phyloP scores from a whole-genome alignment of 768 basidiomycete species.

The Mycena vitilis region DNA sequence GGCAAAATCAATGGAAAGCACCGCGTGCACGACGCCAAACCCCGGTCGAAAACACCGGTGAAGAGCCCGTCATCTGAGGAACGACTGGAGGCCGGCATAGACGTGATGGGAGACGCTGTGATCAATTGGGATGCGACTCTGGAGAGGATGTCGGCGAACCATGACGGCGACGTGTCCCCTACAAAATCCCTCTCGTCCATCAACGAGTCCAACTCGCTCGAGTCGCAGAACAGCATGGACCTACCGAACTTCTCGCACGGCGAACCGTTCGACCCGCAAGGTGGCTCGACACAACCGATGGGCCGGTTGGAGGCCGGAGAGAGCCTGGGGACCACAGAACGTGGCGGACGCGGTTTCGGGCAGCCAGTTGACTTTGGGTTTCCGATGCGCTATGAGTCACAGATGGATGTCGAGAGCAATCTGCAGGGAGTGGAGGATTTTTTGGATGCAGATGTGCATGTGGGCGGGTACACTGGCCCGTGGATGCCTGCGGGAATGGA shows the following conservation, averaged over 20 bases:
- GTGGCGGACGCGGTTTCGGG: constrained; percentile 30
- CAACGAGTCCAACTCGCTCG: constrained; percentile 32
- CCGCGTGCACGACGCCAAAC: not conserved
- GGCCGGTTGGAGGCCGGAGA: constrained; percentile 21
- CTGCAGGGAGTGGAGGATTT: constrained; percentile 33
- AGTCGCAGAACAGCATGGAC: constrained; percentile 27
- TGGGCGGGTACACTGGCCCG: constrained; percentile 26
- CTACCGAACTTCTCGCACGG: constrained; percentile 30
- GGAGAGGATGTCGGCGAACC: constrained; percentile 4
- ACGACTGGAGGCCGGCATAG: constrained; percentile 11
- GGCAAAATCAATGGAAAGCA: constrained; percentile 9
- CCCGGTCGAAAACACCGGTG: constrained; percentile 11
- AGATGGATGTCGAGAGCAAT: constrained; percentile 36
- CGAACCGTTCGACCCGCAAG: constrained; percentile 28
- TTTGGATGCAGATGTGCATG: constrained; percentile 34
- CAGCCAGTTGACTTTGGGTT: constrained; percentile 25
- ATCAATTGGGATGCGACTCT: constrained; percentile 28
- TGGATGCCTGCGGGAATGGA: constrained; percentile 31
- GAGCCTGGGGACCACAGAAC: constrained; percentile 29
- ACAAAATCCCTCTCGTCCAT: constrained; percentile 36
- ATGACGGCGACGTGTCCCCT: constrained; percentile 18
- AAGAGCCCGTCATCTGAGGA: constrained; percentile 6
- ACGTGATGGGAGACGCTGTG: constrained; percentile 13
- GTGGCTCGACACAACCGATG: constrained; percentile 35
- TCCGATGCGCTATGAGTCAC: constrained; percentile 34